A percentile compares a stretch with the other conserved stretches of the same genome.
Evolutionary conservation across 2,329 filamentous ascomycete genomes (phyloP).

Genomic region (Fusarium sp.): DNA sequence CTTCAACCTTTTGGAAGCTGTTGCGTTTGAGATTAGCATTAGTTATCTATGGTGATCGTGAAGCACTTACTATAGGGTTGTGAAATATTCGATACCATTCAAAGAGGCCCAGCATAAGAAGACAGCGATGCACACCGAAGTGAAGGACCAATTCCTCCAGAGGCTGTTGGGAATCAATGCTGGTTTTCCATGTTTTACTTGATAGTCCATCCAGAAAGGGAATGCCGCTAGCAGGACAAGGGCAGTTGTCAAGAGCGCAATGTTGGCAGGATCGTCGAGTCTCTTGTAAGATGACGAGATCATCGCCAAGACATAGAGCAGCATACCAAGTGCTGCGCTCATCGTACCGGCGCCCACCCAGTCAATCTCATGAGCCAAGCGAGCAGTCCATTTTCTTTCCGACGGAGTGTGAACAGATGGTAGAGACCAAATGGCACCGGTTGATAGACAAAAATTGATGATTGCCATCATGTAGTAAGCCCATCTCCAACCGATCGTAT

Average conservation of each 20-base stretch:
- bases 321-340: constrained; percentile 62
- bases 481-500: constrained; percentile 64
- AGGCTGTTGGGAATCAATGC: constrained; percentile 73
- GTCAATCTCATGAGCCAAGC: constrained; percentile 62
- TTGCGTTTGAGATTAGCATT: constrained; percentile 18
- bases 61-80: constrained; percentile 61
- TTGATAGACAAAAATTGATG: constrained; percentile 56
- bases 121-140: constrained; percentile 67
- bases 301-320: constrained; percentile 67
- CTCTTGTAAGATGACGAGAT: constrained; percentile 57
- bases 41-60: background rate
- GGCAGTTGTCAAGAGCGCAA: constrained; percentile 62
- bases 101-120: constrained; percentile 63
- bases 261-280: constrained; percentile 59
- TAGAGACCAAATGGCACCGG: constrained; percentile 56
- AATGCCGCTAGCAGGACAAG: constrained; percentile 64
- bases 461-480: constrained; percentile 60
- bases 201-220: constrained; percentile 68
- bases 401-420: constrained; percentile 47
- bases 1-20: constrained; percentile 65
- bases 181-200: constrained; percentile 62
- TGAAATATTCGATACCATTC: constrained; percentile 65
- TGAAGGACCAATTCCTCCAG: constrained; percentile 71
- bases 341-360: constrained; percentile 66
- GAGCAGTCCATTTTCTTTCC: constrained; percentile 48